Conservation (phyloP, 1,284 basidiomycete species). For the Heterobasidion parviporum region DNA sequence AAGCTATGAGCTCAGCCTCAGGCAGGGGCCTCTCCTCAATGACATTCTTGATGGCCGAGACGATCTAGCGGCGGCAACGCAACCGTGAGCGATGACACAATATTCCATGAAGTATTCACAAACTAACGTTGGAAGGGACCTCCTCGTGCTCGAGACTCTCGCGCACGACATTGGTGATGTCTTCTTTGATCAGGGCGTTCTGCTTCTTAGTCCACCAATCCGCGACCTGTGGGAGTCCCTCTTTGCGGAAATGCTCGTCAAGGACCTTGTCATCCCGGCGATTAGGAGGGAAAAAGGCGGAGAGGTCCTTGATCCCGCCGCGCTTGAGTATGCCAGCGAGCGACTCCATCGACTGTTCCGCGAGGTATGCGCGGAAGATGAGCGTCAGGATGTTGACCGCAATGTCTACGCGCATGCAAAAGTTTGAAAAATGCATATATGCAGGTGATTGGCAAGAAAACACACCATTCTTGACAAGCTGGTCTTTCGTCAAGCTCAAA, state of each 20-base stretch:
- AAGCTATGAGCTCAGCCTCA: conserved; percentile 77
- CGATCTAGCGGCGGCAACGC: conserved; percentile 42
- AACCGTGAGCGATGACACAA: not conserved
- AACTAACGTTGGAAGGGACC: conserved; percentile 50
- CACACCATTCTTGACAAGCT: conserved; percentile 86
- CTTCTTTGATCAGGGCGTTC: conserved; percentile 48
- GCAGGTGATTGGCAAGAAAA: not conserved
- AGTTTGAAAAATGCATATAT: not conserved
- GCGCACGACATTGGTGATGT: conserved; percentile 21
- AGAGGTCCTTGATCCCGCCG: conserved; percentile 80
- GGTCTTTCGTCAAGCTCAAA: conserved; percentile 82
- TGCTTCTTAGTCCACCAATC: conserved; percentile 92
- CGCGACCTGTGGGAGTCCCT: conserved; percentile 68
- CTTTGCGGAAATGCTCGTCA: conserved; percentile 82
- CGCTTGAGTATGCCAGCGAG: conserved; percentile 72
- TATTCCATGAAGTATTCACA: not conserved
- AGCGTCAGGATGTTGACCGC: conserved; percentile 71
- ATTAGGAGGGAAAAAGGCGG: conserved; percentile 81
- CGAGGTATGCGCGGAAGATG: conserved; percentile 76
- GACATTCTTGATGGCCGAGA: conserved; percentile 61
- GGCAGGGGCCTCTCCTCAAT: conserved; percentile 67
- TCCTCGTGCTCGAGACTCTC: conserved; percentile 48
- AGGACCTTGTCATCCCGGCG: conserved; percentile 69
- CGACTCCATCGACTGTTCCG: conserved; percentile 81
- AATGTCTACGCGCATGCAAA: conserved; percentile 42